A percentile compares a stretch with the other conserved stretches of the same genome.
Conservation (phyloP, 1,284 basidiomycete species). For the Schizopora paradoxa region DNA sequence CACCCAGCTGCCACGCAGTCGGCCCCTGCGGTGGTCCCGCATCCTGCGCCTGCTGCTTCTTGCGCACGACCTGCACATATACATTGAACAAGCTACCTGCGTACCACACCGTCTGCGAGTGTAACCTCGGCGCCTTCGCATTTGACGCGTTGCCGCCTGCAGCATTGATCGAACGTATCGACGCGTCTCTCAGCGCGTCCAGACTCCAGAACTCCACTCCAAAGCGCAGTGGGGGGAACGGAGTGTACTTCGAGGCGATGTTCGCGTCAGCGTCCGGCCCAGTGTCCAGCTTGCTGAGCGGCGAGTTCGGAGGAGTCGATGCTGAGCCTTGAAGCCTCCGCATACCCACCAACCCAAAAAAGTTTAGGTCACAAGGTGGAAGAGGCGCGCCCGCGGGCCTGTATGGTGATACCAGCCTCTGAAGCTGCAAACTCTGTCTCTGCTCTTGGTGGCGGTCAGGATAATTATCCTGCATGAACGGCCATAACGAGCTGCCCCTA, state of each 20-base stretch:
- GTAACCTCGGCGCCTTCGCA: constrained; percentile 68
- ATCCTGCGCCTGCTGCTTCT: constrained; percentile 39
- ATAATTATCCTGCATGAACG: too few relatives aligned
- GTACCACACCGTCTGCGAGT: constrained; percentile 76
- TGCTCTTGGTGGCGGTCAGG: too few relatives aligned
- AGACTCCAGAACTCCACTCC: constrained; percentile 90
- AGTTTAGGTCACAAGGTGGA: too few relatives aligned
- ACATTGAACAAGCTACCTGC: constrained; percentile 79
- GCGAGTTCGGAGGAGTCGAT: too few relatives aligned
- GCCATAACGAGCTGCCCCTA: too few relatives aligned
- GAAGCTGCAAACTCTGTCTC: too few relatives aligned
- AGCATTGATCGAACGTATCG: too few relatives aligned
- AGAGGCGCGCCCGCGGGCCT: too few relatives aligned
- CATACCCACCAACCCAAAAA: too few relatives aligned
- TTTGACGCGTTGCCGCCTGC: too few relatives aligned
- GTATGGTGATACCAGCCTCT: too few relatives aligned
- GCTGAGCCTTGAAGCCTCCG: too few relatives aligned
- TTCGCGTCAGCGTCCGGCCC: constrained; percentile 38
- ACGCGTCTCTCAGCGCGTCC: constrained; percentile 73
- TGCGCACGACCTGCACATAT: constrained; percentile 80
- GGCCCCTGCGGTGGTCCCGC: constrained; percentile 1
- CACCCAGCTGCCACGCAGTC: constrained; percentile 62
- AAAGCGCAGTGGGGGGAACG: constrained; percentile 75
- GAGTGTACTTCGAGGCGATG: constrained; percentile 48
- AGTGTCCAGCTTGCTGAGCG: constrained; percentile 35